These are phyloP conservation scores for Rhodotorula toruloides DNA, from an alignment of 768 basidiomycete species.

Conservation along the genomic window DNA sequence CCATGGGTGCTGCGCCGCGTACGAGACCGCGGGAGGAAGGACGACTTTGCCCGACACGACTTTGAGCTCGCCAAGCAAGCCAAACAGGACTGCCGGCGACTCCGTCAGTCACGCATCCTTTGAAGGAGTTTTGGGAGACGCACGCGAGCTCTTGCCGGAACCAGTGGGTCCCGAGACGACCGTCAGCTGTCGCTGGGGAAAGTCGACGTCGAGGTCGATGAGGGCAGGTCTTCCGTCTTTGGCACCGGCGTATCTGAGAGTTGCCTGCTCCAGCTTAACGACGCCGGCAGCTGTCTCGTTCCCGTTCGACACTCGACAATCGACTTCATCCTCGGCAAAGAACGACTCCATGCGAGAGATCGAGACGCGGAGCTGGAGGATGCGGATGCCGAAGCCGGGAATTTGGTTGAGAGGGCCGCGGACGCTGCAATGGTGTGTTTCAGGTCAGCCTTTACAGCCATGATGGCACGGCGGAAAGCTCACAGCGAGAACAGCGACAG, in stretches of 20 bases:
- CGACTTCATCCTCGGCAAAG: conserved; percentile 53
- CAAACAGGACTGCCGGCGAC: conserved; percentile 22
- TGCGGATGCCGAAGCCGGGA: conserved; percentile 70
- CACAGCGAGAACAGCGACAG: conserved; percentile 79
- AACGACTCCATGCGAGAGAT: conserved; percentile 58
- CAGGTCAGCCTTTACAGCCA: too few relatives aligned
- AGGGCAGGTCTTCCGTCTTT: conserved; percentile 53
- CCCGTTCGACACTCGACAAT: too few relatives aligned
- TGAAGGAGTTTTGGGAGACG: neutral
- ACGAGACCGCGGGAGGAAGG: conserved; percentile 18
- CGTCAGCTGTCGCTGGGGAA: conserved; percentile 67
- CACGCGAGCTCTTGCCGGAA: conserved; percentile 23
- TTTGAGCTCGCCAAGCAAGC: conserved; percentile 30
- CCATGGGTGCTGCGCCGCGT: conserved; percentile 30
- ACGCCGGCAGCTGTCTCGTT: too few relatives aligned
- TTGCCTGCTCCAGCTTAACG: neutral
- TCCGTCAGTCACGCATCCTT: neutral
- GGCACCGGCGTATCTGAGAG: conserved; percentile 30
- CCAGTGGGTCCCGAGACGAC: conserved; percentile 55
- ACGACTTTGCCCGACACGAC: conserved; percentile 20
- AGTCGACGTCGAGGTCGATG: conserved; percentile 60
- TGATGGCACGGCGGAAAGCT: too few relatives aligned
- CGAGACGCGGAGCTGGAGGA: conserved; percentile 64
- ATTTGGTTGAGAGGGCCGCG: conserved; percentile 66
- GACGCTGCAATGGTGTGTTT: too few relatives aligned